Base-by-base conservation (phyloP, 257 asterid species). In the Primulina eburnea region DNA sequence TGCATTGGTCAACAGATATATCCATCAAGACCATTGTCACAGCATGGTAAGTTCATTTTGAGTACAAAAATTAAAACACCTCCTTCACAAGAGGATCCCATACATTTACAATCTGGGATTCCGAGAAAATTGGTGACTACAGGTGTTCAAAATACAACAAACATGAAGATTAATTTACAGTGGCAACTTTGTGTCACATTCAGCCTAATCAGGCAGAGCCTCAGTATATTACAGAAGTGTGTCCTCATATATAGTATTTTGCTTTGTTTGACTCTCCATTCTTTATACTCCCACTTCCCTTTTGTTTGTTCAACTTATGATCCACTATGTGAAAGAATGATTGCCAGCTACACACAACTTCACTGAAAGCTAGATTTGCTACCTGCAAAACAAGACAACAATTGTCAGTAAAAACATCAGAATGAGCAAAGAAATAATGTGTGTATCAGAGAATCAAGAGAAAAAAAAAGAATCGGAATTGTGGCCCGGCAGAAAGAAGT, bases 311-410 rank as follows among this genome's bases (percentile, higher is more conserved):
- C 40, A 47, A 71, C 34, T 69, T 56, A 26, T 56, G 74, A 40
- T 73, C 73, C 20, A 16, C 57, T 4, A 50, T 1, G 65, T 58
- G 62, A 62, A 73, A 67, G 56, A 67, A 37, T 60, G 64, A 33
- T 55, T 3, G 21, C 21, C 21, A 32, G 56, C 53, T 69, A 65
- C 64, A 53, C 24, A 35, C 28, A 43, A 63, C 4, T 60, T 69
- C 38, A 53, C 12, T 56, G 75, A 72, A 24, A 62, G 69, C 55
- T 43, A 56, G 29, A 37, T 38, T 60, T 77, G 37, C 60, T 40
- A 60, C 66, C 81, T 78, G 77, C n/a, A 73, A 73, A 38, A n/a
- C 55, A 40, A 0, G 29, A 59, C 47, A 60, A 7, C 29, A 67
- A 20, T 20, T 64, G 24, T 66, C 59, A 61, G 62, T 60, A 63